Base-by-base conservation (phyloP, 176 grass and related monocot genomes). In the Tillandsia fasciculata region DNA sequence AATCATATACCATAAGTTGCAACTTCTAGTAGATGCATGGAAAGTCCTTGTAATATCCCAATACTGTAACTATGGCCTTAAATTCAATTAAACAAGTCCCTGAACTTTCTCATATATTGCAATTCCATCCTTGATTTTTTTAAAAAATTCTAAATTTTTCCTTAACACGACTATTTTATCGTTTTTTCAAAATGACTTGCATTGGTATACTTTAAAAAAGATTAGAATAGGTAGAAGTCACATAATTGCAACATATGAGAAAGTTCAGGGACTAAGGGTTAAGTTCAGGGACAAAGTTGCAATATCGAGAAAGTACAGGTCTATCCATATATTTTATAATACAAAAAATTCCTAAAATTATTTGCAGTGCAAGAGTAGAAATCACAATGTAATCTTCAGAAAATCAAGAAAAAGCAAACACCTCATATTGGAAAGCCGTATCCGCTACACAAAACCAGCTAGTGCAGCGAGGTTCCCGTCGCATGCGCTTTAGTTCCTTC, bases 351-450 rank as follows among this genome's bases (percentile, higher is more conserved):
- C 9, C 4, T 20, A 48, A 9, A 72, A 59, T n/a, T 13, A 58
- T 42, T 42, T 42, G 33, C 33, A 24, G 24, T 42, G 33, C 7
- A 74, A 74, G 7, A 10, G 18, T 26, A 26, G 17, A 51, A 14
- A 72, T 14, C 12, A 65, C 20, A 73, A 64, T 27, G 51, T 74
- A 10, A 68, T 68, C 26, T 47, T 17, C 10, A 28, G 59, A 49
- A 69, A 47, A 8, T 52, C 15, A 20, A 26, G 10, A 24, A 66
- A 66, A 80, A 72, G 66, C 26, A 80, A 85, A 96, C 33, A 42
- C 92, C 88, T 91, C 85, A 64, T 90, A 96, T n/a, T 91, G 74
- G 74, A 96, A 96, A 75, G 85, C 88, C 63, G 86, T 78, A 83
- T 96, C 92, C 63, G 83, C 80, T 69, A 90, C 88, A 74, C 92